phyloP scores from a whole-genome alignment of 352 stramenopile genomes.

The Phytopythium kandeliae region DNA sequence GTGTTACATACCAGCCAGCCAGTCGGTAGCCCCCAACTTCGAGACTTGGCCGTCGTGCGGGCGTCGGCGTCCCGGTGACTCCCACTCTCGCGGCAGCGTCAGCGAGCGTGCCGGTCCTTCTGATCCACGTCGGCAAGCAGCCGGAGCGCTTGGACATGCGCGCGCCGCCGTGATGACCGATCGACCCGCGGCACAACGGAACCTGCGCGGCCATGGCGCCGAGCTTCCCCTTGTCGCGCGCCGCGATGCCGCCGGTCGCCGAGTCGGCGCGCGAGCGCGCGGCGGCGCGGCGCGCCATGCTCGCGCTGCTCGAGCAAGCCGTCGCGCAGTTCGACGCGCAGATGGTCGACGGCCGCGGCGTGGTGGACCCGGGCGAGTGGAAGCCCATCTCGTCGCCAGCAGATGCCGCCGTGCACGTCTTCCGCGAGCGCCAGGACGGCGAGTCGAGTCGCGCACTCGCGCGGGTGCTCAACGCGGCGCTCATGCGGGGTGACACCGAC shows the following conservation, averaged over 20 bases:
- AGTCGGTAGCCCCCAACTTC: too few species aligned
- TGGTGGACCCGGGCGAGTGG: conserved; percentile 22
- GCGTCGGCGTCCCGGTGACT: too few species aligned
- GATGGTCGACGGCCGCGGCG: conserved; percentile 9
- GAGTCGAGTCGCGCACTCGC: conserved; percentile 10
- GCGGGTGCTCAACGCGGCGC: conserved; percentile 3
- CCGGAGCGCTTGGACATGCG: too few species aligned
- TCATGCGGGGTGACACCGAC: not conserved
- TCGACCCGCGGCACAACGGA: conserved; percentile 1
- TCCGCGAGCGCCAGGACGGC: conserved; percentile 13
- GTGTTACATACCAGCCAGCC: too few species aligned
- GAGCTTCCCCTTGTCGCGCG: conserved; percentile 27
- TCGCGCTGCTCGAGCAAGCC: conserved; percentile 19
- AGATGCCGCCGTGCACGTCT: conserved; percentile 12
- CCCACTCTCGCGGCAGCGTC: too few species aligned
- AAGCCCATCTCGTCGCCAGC: conserved; percentile 10
- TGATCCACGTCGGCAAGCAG: too few species aligned
- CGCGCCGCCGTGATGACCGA: too few species aligned
- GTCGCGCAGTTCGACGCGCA: conserved; percentile 19
- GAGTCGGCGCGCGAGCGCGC: conserved; percentile 12
- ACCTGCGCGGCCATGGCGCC: conserved; percentile 14
- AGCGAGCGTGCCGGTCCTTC: too few species aligned
- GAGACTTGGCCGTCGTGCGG: too few species aligned
- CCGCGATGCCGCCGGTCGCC: conserved; percentile 20
- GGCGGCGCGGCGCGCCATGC: conserved; percentile 21